Base-by-base conservation (phyloP, 176 grass and related monocot genomes). In the Musa itinerans region DNA sequence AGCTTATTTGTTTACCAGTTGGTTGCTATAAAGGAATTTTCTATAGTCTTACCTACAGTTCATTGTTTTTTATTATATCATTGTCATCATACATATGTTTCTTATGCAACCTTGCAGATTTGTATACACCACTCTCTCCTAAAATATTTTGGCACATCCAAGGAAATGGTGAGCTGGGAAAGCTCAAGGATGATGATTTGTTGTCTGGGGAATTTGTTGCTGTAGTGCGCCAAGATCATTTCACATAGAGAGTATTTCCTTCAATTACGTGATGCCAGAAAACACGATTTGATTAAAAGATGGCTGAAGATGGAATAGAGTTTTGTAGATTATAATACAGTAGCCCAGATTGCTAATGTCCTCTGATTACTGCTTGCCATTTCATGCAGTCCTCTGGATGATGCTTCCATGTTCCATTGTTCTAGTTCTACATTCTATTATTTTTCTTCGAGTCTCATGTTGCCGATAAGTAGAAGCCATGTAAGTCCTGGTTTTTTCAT, bases 71-170 rank as follows among this genome's bases (percentile, higher is more conserved):
- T 43, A n/a, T 43, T 27, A 43, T 4, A 43, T 6, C 34, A 43
- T 43, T 43, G 34, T 43, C 34, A 43, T 6, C 34, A 6, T 43
- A 43, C 34, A 43, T 43, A 6, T 6, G 34, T 6, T 43, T 27
- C 20, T 23, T 65, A 22, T 70, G 10, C 21, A 50, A 70, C 68
- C 29, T 54, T 81, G 74, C 87, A 96, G 95, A 99, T 72, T 66
- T 99, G 75, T 99, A 94, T 76, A 80, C 86, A 1, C 76, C 95
- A 52, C 83, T 99, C 17, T 88, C 95, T 26, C 88, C 95, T 21
- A 89, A 89, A 68, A 92, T 99, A 94, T 99, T 84, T 68, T 99
- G 95, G 91, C 95, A 92, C 58, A 88, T 99, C 77, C 95, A 99
- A 94, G 95, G 84, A 75, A 99, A 89, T 73, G 84, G 86, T 14